Percentiles rank a stretch among this genome's conserved stretches.
These are phyloP conservation scores for Lasiosphaeria miniovina DNA, from an alignment of 495 filamentous ascomycete genomes.

Conservation along the genomic window DNA sequence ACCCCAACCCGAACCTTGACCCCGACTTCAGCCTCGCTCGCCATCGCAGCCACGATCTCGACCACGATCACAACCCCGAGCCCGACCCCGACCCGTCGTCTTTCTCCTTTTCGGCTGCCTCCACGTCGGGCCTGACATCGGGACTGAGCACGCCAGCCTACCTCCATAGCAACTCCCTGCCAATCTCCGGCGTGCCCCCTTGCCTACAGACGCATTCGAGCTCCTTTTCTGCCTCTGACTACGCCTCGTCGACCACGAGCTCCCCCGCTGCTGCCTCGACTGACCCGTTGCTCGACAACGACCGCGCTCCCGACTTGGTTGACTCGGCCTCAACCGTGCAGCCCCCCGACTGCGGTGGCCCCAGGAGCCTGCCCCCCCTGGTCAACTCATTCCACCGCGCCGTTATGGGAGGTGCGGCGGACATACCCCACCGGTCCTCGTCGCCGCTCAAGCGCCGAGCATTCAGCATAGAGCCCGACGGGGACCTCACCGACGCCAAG, in stretches of 20 bases:
- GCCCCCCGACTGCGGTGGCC: slow-evolving; percentile 11
- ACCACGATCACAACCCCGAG: background rate
- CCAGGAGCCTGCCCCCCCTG: slow-evolving; percentile 41
- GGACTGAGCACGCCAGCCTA: slow-evolving; percentile 51
- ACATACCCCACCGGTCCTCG: slow-evolving; percentile 49
- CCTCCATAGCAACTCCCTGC: slow-evolving; percentile 57
- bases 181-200: slow-evolving; percentile 45
- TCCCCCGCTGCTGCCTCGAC: slow-evolving; percentile 72
- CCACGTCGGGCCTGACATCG: slow-evolving; percentile 26
- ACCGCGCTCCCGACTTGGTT: slow-evolving; percentile 51
- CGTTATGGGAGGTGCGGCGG: slow-evolving; percentile 53
- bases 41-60: background rate
- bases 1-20: slow-evolving; percentile 7
- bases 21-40: background rate
- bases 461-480: slow-evolving; percentile 51
- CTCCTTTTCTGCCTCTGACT: slow-evolving; percentile 47
- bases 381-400: slow-evolving; percentile 41
- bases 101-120: slow-evolving; percentile 39
- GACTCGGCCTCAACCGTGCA: slow-evolving; percentile 24
- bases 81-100: slow-evolving; percentile 16
- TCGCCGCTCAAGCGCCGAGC: slow-evolving; percentile 55
- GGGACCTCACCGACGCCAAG: slow-evolving; percentile 22
- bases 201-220: slow-evolving; percentile 48
- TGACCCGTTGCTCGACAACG: slow-evolving; percentile 64
- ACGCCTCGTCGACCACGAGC: slow-evolving; percentile 56